Evolutionary conservation across 1,284 basidiomycete species (phyloP), one percentile per base, ranked within the genome.

Genomic region (Boletus smithii): DNA sequence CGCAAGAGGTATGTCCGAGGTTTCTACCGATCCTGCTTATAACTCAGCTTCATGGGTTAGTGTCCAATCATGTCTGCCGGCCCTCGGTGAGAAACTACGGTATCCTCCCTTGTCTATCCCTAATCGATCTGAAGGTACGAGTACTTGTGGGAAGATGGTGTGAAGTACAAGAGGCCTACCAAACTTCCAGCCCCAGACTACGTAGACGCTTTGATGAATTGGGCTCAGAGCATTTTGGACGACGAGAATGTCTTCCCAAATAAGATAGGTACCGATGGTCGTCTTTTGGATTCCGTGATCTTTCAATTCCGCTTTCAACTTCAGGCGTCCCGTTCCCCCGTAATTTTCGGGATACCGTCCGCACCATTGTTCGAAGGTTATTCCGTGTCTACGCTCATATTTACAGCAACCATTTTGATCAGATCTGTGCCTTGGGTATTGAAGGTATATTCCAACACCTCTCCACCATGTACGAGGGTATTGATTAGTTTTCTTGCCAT

Each of bases 61-160:
- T 99, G 97, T 66, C 93, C 94, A 6, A 88, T 97, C 57, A 99
- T 99, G 97, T 97, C 94, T 63, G 95, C 97, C 7, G 97, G 97
- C 9, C 92, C 95, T 56, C 83, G 95, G 87, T 95, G 59, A 57
- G 80, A 70, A 13, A 16, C 8, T 31, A 26, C 46, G n/a, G 8
- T 9, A 33, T 42, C 31, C 22, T 18, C 26, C 44, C 17, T 11
- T 8, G 23, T 39, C 26, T 23, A n/a, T 38, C n/a, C 36, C 51
- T 67, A 31, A 62, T 37, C 10, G 38, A 45, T 36, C 26, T 17
- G 3, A 38, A 63, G 92, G 59, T 95, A 93, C 67, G 97, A 99
- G 69, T 99, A 98, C 69, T 84, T 97, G 24, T 99, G 97, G 95
- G 95, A 99, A 69, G 97, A 98, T 61, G 92, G 93, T 14, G 78